These are phyloP conservation scores for Globisporangium acanthophoron DNA, from an alignment of 352 stramenopile species.

Conservation along the genomic window DNA sequence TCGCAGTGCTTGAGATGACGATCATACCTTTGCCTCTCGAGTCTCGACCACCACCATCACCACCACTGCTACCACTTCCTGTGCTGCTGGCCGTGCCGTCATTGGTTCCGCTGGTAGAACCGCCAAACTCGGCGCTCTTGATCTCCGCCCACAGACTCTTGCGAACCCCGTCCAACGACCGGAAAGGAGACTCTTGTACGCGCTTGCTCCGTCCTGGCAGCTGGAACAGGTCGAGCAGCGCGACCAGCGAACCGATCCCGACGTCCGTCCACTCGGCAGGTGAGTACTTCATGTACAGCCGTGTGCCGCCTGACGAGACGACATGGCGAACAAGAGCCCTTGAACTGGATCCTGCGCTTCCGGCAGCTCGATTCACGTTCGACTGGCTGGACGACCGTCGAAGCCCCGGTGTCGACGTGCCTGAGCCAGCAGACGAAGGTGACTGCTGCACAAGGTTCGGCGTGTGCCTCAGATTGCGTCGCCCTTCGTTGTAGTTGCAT, in stretches of 20 bases:
- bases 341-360: too few species aligned
- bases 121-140: conserved; percentile 12
- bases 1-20: too few species aligned
- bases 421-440: background rate
- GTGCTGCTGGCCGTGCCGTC: background rate
- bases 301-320: conserved; percentile 17
- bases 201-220: conserved; percentile 24
- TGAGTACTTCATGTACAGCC: conserved; percentile 61
- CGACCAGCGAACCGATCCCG: conserved; percentile 48
- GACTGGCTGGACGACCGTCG: too few species aligned
- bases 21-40: too few species aligned
- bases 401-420: too few species aligned
- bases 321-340: background rate
- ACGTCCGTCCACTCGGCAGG: conserved; percentile 65
- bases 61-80: background rate
- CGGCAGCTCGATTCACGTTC: too few species aligned
- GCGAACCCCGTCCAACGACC: conserved; percentile 42
- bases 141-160: conserved; percentile 52
- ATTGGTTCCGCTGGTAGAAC: conserved; percentile 5
- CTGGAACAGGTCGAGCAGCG: conserved; percentile 58
- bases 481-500: conserved; percentile 90
- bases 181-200: conserved; percentile 40
- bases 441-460: conserved; percentile 6
- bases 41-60: background rate
- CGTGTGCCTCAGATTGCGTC: conserved; percentile 27